A percentile compares a stretch with the other conserved stretches of the same genome.
phyloP scores from a whole-genome alignment of 129 eudicot genomes.

The Gnaphalium uliginosum region DNA sequence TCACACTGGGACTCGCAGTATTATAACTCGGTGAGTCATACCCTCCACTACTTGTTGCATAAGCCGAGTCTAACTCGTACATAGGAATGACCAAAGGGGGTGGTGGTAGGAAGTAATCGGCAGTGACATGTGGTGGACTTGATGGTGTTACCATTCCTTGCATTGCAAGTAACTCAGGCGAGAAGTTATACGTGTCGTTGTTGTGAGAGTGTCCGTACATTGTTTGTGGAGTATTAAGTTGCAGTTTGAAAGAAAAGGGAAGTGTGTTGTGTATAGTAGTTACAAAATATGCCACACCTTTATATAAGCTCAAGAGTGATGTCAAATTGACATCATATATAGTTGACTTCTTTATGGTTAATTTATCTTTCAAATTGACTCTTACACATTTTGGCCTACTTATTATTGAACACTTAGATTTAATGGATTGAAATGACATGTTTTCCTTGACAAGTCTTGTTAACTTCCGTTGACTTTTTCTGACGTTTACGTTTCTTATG shows the following conservation, averaged over 20 bases:
- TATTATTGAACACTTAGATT: conserved; percentile 19
- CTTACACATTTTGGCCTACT: conserved; percentile 27
- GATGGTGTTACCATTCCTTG: conserved; percentile 14
- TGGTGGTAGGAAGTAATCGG: conserved; percentile 22
- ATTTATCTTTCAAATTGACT: conserved; percentile 18
- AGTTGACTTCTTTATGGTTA: conserved; percentile 27
- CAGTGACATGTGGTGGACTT: not conserved
- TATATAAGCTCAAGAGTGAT: conserved; percentile 36
- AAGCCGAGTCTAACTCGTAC: conserved; percentile 36
- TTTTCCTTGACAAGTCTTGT: conserved; percentile 21
- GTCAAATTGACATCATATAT: conserved; percentile 23
- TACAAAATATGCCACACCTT: conserved; percentile 16
- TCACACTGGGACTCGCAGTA: conserved; percentile 22
- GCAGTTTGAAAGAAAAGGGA: not conserved
- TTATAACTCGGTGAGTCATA: conserved; percentile 38
- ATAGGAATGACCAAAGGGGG: conserved; percentile 29
- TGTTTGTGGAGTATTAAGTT: conserved; percentile 22
- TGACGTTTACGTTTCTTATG: conserved; percentile 9
- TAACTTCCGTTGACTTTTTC: conserved; percentile 25
- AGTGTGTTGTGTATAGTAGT: conserved; percentile 32
- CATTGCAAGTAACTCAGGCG: conserved; percentile 17
- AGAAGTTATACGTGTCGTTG: conserved; percentile 31
- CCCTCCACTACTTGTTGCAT: conserved; percentile 38
- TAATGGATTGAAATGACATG: conserved; percentile 21
- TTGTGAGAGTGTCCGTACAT: conserved; percentile 40